Evolutionary conservation across 345 rosid genomes (phyloP).

Genomic region (Eucalyptus regnans): DNA sequence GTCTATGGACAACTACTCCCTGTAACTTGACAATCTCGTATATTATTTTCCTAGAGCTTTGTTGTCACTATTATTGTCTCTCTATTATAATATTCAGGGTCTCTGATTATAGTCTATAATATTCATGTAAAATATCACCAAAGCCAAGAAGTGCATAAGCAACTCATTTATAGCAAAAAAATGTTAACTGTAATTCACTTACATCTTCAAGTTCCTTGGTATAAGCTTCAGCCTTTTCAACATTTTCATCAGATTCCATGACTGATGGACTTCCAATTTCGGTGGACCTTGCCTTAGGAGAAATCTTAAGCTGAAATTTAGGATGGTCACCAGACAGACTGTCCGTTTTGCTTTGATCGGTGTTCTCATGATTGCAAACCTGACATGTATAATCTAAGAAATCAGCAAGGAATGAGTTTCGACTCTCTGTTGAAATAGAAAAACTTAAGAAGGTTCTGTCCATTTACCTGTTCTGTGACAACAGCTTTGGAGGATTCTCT

Average conservation of each 20-base stretch:
- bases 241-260: slow-evolving; percentile 37
- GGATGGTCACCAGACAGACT: slow-evolving; percentile 6
- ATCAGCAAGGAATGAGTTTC: not conserved
- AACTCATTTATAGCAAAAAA: not conserved
- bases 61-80: not conserved
- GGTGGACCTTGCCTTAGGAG: slow-evolving; percentile 18
- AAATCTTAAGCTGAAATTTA: slow-evolving; percentile 4
- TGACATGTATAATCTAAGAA: not conserved
- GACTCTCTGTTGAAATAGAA: not conserved
- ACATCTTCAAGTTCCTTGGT: slow-evolving; percentile 76
- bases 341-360: slow-evolving; percentile 1
- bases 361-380: slow-evolving; percentile 22
- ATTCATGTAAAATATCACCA: not conserved
- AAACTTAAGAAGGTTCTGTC: not conserved
- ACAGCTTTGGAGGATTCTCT: slow-evolving; percentile 11
- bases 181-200: slow-evolving; percentile 5
- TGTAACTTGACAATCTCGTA: not conserved
- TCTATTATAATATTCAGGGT: not conserved
- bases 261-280: slow-evolving; percentile 18
- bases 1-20: not conserved
- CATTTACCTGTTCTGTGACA: slow-evolving; percentile 33
- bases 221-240: slow-evolving; percentile 74
- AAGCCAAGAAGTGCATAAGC: not conserved
- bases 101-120: not conserved
- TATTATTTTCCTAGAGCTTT: not conserved